A percentile compares a stretch with the other conserved stretches of the same genome.
Conservation (phyloP, 495 filamentous ascomycete genomes). For the Filosporella fistucella region DNA sequence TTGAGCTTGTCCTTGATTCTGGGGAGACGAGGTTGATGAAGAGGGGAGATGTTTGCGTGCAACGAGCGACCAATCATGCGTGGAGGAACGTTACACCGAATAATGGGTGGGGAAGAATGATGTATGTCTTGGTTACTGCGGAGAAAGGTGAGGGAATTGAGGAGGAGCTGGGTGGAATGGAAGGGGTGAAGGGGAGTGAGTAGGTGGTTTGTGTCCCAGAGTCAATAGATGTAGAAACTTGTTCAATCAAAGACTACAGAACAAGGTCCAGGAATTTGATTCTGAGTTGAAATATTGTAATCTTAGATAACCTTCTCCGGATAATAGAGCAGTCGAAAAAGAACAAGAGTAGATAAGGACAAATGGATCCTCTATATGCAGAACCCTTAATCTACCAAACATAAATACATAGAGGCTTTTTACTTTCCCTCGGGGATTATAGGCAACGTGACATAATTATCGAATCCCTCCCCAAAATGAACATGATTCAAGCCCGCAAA, state of each 20-base stretch:
- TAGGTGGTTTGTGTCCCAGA: too few relatives aligned
- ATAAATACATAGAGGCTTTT: too few relatives aligned
- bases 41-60: constrained; percentile 41
- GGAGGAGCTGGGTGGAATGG: constrained; percentile 7
- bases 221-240: too few relatives aligned
- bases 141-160: background rate
- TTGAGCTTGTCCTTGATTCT: constrained; percentile 59
- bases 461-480: constrained; percentile 44
- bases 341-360: too few relatives aligned
- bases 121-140: constrained; percentile 47
- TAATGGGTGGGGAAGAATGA: constrained; percentile 50
- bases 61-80: constrained; percentile 40
- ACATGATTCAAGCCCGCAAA: constrained; percentile 50
- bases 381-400: too few relatives aligned
- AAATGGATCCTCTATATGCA: too few relatives aligned
- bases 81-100: constrained; percentile 47
- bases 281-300: too few relatives aligned
- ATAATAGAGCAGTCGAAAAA: too few relatives aligned
- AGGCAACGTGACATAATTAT: constrained; percentile 53
- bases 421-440: constrained; percentile 38
- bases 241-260: too few relatives aligned
- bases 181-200: constrained; percentile 3
- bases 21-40: constrained; percentile 51
- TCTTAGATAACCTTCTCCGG: too few relatives aligned
- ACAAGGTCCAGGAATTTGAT: too few relatives aligned